Conservation (phyloP, 768 basidiomycete species). For the Amanita subjunquillea region DNA sequence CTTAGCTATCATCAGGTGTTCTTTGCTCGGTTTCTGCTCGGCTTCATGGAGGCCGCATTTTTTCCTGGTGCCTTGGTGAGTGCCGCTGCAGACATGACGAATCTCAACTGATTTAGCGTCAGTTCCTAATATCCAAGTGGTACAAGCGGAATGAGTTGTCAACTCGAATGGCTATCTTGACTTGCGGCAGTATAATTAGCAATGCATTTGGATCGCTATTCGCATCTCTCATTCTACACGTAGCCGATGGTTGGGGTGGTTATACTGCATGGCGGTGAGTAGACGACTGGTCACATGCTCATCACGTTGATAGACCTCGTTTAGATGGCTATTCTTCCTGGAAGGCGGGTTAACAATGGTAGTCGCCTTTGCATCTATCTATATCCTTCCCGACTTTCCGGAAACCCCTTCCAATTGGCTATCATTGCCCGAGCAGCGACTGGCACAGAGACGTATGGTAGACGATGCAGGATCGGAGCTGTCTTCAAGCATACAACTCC, state of each 20-base stretch:
- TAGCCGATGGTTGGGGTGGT: conserved; percentile 62
- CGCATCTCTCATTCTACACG: conserved; percentile 63
- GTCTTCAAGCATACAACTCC: conserved; percentile 9
- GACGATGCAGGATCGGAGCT: conserved; percentile 35
- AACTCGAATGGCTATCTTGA: conserved; percentile 53
- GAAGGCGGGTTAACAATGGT: conserved; percentile 51
- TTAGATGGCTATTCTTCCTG: conserved; percentile 66
- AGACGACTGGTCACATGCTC: not conserved
- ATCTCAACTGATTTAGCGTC: not conserved
- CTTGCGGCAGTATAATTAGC: conserved; percentile 64
- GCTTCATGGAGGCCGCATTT: conserved; percentile 64
- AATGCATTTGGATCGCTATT: conserved; percentile 79
- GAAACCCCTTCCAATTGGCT: conserved; percentile 43
- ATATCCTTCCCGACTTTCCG: conserved; percentile 70
- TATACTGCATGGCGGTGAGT: conserved; percentile 61
- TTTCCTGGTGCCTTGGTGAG: conserved; percentile 53
- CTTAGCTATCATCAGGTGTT: conserved; percentile 54
- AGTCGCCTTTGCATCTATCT: conserved; percentile 39
- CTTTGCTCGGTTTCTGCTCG: conserved; percentile 65
- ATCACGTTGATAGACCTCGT: not conserved
- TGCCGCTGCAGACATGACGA: not conserved
- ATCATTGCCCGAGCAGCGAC: conserved; percentile 39
- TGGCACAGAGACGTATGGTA: conserved; percentile 50
- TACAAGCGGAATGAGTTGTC: conserved; percentile 68
- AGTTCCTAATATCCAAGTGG: conserved; percentile 57